Base-by-base conservation (phyloP, 2,329 filamentous ascomycete species). In the Phaeosphaeriaceae sp. region DNA sequence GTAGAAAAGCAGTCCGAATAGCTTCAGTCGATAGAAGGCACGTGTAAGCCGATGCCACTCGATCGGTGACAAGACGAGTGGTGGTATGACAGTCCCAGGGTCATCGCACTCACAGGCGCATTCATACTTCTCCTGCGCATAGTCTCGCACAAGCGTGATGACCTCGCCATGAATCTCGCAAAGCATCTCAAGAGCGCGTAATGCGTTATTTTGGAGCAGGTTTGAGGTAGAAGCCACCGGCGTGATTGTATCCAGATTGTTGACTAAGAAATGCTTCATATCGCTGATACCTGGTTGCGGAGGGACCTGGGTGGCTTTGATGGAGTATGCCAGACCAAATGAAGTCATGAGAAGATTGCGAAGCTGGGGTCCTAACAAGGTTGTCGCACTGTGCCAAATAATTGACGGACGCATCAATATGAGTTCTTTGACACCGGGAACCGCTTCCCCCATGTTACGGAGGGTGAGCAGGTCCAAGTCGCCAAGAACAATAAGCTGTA, bases 31-130 rank as follows among this genome's bases (percentile, higher is more conserved):
- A 51, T 53, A 58, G 50, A 51, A 57, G 13, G 58, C 51, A 27
- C 58, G 55, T 20, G 41, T 46, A n/a, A 57, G 54, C 21, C 58
- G 46, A 31, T 58, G 54, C 17, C 11, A 20, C 46, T 62, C 61
- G 44, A 48, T 48, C 11, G 51, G 33, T 36, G 57, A 60, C 48
- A 53, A 57, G 41, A 55, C 24, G 13, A 64, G 52, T 20, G 41
- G 55, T 20, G 46, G 51, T 47, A 48, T 47, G 46, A 58, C 46
- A 44, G 51, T 56, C 40, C 56, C 63, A 53, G 63, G 60, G 27
- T 62, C 60, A 48, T 65, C 56, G 54, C 52, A 41, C 25, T 54
- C 52, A 46, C 42, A 62, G 51, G 54, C 57, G 51, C 59, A 56
- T 42, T 57, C 61, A 54, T 63, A 61, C 48, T 31, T 53, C 48